These are phyloP conservation scores for Phytophthora tentaculata DNA, from an alignment of 352 stramenopile species.

Conservation along the genomic window DNA sequence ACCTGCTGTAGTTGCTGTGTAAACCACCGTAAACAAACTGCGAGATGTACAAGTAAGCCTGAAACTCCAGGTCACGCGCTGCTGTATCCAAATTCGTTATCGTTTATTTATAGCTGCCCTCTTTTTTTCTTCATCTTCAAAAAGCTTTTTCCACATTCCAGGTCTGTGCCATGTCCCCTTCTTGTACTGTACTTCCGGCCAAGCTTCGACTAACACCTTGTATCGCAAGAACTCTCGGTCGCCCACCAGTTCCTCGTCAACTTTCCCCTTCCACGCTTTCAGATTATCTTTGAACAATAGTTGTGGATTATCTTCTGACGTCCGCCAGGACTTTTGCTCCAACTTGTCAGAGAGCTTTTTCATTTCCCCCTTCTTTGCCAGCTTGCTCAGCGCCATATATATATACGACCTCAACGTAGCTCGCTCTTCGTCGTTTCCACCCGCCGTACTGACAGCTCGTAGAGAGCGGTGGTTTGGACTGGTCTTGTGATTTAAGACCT, in stretches of 20 bases:
- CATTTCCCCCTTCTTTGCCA: constrained; percentile 8
- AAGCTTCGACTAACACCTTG: background rate
- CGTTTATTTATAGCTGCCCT: background rate
- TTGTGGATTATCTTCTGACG: background rate
- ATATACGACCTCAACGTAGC: background rate
- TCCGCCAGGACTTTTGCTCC: constrained; percentile 13
- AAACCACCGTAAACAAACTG: too few relatives aligned
- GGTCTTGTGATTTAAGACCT: background rate
- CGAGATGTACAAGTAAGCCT: too few relatives aligned
- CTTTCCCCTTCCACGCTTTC: background rate
- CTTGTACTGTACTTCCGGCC: background rate
- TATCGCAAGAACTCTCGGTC: constrained; percentile 10
- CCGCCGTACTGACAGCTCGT: background rate
- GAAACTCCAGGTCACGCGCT: too few relatives aligned
- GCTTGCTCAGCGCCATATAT: constrained; percentile 2
- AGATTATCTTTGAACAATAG: background rate
- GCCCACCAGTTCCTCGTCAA: background rate
- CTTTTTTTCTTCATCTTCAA: background rate
- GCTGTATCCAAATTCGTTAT: too few relatives aligned
- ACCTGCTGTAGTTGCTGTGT: too few relatives aligned
- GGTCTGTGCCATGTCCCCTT: background rate
- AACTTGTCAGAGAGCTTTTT: constrained; percentile 4
- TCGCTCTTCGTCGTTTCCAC: constrained; percentile 16
- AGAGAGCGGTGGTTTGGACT: background rate
- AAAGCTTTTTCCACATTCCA: background rate